These are phyloP conservation scores for Chloranthus sessilifolius DNA, from an alignment of 164 flowering plant genomes.

Conservation along the genomic window DNA sequence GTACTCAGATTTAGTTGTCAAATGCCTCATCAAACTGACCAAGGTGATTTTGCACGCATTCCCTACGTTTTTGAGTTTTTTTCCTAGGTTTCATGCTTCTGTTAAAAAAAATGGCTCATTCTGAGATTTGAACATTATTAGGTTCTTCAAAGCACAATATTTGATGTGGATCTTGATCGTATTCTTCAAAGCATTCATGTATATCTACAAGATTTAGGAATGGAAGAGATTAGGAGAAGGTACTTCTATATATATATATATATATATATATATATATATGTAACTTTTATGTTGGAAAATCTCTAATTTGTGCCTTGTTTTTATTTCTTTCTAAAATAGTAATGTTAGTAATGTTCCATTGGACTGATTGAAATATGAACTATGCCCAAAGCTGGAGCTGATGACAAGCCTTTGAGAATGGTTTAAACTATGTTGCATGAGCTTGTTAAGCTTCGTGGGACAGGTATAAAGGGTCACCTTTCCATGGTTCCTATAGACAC, in stretches of 20 bases:
- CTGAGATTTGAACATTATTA: neutral
- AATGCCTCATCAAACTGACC: neutral
- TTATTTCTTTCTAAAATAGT: no score
- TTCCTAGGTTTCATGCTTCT: neutral
- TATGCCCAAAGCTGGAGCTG: neutral
- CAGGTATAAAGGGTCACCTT: neutral
- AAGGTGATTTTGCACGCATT: neutral
- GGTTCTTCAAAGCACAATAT: neutral
- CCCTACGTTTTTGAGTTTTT: neutral
- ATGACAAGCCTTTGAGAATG: neutral
- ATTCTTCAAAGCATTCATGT: neutral
- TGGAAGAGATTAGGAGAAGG: neutral
- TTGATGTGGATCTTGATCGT: neutral
- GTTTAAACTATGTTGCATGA: neutral
- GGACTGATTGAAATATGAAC: neutral
- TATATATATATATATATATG: no score
- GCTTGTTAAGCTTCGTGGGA: neutral
- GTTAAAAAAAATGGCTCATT: no score
- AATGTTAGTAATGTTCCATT: neutral
- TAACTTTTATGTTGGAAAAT: no score
- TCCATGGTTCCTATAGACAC: neutral
- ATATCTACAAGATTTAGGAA: neutral
- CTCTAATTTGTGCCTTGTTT: neutral
- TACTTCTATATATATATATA: neutral
- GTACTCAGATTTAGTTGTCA: neutral